phyloP scores from a whole-genome alignment of 371 early-diverging fungal genomes.

The Mortierella sp. region DNA sequence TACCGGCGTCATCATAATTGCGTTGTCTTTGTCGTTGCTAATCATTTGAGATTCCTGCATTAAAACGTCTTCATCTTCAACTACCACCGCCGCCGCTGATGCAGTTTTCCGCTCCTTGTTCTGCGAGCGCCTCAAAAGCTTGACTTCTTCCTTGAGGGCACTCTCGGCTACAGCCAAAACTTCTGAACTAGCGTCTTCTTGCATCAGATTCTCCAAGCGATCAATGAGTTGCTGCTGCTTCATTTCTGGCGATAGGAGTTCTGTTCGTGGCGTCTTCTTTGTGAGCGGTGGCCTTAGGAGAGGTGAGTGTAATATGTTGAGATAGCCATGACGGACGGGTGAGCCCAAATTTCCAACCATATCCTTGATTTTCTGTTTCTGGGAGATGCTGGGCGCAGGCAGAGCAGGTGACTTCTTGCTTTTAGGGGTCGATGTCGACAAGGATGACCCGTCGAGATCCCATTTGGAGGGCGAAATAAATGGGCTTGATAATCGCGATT shows the following conservation, averaged over 20 bases:
- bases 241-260: conserved; percentile 14
- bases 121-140: conserved; percentile 27
- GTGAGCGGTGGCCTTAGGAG: background rate
- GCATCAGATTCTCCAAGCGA: conserved; percentile 41
- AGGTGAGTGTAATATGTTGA: background rate
- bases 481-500: conserved; percentile 18
- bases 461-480: conserved; percentile 40
- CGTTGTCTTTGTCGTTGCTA: background rate
- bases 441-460: conserved; percentile 12
- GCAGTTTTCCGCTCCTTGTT: conserved; percentile 25
- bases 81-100: background rate
- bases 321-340: background rate
- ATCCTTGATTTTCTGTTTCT: conserved; percentile 30
- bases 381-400: conserved; percentile 13
- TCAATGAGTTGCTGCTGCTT: conserved; percentile 38
- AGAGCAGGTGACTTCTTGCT: conserved; percentile 1
- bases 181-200: conserved; percentile 25
- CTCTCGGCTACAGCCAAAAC: conserved; percentile 44
- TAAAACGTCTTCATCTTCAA: background rate
- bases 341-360: conserved; percentile 11
- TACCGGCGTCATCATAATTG: conserved; percentile 20
- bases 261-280: conserved; percentile 11
- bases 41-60: background rate
- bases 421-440: conserved; percentile 37
- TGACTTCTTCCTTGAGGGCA: conserved; percentile 36